Evolutionary conservation across 805 yeast genomes (phyloP), one percentile per base, ranked within the genome.

Genomic region (Yarrowia sp.): DNA sequence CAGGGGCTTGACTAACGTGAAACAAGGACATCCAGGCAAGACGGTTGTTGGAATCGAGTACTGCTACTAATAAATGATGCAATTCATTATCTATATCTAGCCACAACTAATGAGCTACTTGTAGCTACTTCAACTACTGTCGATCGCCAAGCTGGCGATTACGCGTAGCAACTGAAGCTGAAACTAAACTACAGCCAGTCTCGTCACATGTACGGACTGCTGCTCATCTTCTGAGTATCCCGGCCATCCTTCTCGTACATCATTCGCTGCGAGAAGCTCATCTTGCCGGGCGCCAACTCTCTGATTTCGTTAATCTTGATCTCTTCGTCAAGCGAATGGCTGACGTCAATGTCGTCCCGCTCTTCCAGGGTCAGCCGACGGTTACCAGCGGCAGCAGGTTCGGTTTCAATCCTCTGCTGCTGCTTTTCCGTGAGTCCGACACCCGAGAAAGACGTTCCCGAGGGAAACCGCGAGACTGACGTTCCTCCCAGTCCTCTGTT

Each of bases 261-360:
- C 64, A 66, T 60, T 29, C 68, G 63, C 39, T 65, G 66, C 9
- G 68, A 65, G 32, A 66, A 64, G 19, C 66, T 64, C 68, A 66
- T 66, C 25, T 44, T 62, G 16, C 55, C 65, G 10, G 67, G 67
- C 4, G 64, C 63, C 18, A 56, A 13, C 14, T 38, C 46, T n/a
- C 38, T 18, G 36, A 55, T 39, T 36, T 55, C 61, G 47, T 55
- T 38, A 36, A 38, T 38, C 29, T 39, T 55, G 38, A 55, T 55
- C 38, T 55, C 61, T 35, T 55, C 61, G 7, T 55, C 61, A n/a
- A 55, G 16, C 9, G 61, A 55, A 27, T 39, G 61, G 25, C 47
- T 38, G 25, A 55, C 61, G 10, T 55, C 61, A 16, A 29, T 31
- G 12, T 55, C 61, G 8, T 55, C 61, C 12, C 36, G 18, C 19